Conservation (phyloP, 2,329 filamentous ascomycete genomes). For the Ampelomyces quisqualis region DNA sequence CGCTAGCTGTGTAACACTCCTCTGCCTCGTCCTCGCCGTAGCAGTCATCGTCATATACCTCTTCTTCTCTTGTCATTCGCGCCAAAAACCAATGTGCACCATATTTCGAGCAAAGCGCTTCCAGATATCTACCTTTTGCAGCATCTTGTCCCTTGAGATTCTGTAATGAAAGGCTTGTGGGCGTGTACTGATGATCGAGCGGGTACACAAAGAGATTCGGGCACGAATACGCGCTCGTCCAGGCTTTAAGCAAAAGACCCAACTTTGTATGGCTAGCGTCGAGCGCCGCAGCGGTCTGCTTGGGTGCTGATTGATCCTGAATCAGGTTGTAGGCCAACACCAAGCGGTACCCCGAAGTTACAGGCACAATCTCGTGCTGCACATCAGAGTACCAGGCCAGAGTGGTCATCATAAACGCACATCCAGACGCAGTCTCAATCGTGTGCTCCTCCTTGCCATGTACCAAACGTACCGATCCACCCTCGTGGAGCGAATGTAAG, state of each 20-base stretch:
- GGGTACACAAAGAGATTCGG: constrained; percentile 19
- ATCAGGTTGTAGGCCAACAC: constrained; percentile 58
- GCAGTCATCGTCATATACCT: constrained; percentile 2
- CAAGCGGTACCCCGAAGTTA: constrained; percentile 52
- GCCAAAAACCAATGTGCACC: constrained; percentile 20
- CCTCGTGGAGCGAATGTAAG: constrained; percentile 52
- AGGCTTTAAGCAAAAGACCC: constrained; percentile 6
- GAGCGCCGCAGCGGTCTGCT: constrained; percentile 12
- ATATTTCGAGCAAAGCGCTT: constrained; percentile 16
- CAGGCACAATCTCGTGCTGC: constrained; percentile 49
- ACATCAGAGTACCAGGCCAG: constrained; percentile 56
- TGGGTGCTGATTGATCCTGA: constrained; percentile 17
- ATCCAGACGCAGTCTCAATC: constrained; percentile 14
- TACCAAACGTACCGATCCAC: constrained; percentile 49
- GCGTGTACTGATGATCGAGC: constrained; percentile 30
- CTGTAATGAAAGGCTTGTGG: constrained; percentile 15
- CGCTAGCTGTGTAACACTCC: constrained; percentile 3
- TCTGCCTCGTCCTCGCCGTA: neutral
- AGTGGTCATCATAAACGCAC: constrained; percentile 19
- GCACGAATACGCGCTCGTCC: constrained; percentile 4
- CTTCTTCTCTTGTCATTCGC: constrained; percentile 13
- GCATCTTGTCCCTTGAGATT: constrained; percentile 28
- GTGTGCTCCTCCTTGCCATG: constrained; percentile 36
- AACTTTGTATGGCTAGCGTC: constrained; percentile 6
- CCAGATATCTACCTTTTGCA: constrained; percentile 15